Percentiles rank a stretch among this genome's conserved stretches.
Conservation (phyloP, 179 eudicot species). For the Corrigiola litoralis region DNA sequence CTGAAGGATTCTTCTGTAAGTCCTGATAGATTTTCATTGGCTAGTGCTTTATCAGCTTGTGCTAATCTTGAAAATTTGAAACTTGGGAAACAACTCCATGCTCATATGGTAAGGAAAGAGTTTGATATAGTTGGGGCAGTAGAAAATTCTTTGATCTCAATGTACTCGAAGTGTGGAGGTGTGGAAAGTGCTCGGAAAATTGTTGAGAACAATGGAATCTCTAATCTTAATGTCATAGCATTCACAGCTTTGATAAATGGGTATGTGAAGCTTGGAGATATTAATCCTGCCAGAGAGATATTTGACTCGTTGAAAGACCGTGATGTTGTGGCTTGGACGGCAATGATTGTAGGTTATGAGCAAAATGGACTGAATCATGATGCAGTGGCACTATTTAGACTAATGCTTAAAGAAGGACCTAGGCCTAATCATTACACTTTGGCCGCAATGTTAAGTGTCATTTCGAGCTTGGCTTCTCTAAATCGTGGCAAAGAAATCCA, state of each 20-base stretch:
- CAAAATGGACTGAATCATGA: constrained; percentile 42
- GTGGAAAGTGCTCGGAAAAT: constrained; percentile 36
- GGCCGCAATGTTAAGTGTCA: constrained; percentile 44
- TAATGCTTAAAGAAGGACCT: constrained; percentile 45
- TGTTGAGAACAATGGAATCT: constrained; percentile 28
- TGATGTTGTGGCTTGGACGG: constrained; percentile 55
- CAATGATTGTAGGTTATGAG: constrained; percentile 59
- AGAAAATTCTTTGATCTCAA: constrained; percentile 48
- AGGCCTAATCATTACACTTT: constrained; percentile 50
- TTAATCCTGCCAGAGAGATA: constrained; percentile 41
- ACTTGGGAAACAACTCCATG: constrained; percentile 38
- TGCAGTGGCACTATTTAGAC: constrained; percentile 38
- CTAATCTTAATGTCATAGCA: constrained; percentile 43
- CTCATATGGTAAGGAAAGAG: constrained; percentile 33
- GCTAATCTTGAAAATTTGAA: constrained; percentile 28
- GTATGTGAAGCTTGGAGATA: constrained; percentile 48
- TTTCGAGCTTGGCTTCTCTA: constrained; percentile 43
- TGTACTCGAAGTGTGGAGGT: constrained; percentile 52
- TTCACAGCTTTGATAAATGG: constrained; percentile 54
- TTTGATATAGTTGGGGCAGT: constrained; percentile 41
- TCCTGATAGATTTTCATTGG: constrained; percentile 42
- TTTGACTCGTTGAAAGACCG: constrained; percentile 41
- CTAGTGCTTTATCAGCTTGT: constrained; percentile 49
- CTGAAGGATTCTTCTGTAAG: constrained; percentile 22
- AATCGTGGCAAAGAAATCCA: constrained; percentile 54